Evolutionary conservation across 768 basidiomycete genomes (phyloP).

Genomic region (Clavaria fumosa): DNA sequence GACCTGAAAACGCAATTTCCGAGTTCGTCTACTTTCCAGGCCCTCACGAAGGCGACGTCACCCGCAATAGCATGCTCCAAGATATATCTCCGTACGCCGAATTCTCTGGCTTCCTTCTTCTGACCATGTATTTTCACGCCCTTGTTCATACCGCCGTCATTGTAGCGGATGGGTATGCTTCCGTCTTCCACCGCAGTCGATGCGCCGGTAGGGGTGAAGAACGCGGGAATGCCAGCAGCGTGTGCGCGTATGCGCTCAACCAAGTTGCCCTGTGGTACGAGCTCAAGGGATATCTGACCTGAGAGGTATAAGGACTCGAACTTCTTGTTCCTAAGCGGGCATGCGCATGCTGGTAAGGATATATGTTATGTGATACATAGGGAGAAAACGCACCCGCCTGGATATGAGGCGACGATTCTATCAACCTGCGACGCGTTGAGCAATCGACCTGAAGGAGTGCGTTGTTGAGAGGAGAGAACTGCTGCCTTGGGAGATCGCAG

Average conservation of each 20-base stretch:
- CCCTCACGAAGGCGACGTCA: slow-evolving; percentile 74
- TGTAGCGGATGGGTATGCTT: slow-evolving; percentile 63
- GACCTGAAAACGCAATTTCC: slow-evolving; percentile 90
- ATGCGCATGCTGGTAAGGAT: not conserved
- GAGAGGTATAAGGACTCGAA: slow-evolving; percentile 72
- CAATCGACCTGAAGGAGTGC: slow-evolving; percentile 57
- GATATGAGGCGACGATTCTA: slow-evolving; percentile 82
- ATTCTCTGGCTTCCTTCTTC: slow-evolving; percentile 60
- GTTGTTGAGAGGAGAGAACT: no score
- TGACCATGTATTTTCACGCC: slow-evolving; percentile 62
- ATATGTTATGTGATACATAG: slow-evolving; percentile 12
- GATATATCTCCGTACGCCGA: slow-evolving; percentile 67
- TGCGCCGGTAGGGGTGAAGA: slow-evolving; percentile 85
- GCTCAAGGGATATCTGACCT: slow-evolving; percentile 71
- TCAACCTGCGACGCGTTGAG: slow-evolving; percentile 59
- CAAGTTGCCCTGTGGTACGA: slow-evolving; percentile 86
- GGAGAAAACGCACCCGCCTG: no score
- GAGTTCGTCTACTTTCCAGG: slow-evolving; percentile 86
- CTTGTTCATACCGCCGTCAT: slow-evolving; percentile 52
- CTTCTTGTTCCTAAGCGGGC: slow-evolving; percentile 54
- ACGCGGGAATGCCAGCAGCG: slow-evolving; percentile 86
- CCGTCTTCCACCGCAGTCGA: slow-evolving; percentile 73
- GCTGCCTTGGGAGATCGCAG: no score
- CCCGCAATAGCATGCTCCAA: slow-evolving; percentile 69
- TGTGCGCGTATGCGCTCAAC: slow-evolving; percentile 79